These are phyloP conservation scores for Fusarium robinianum DNA, from an alignment of 2,329 filamentous ascomycete species.

Conservation along the genomic window DNA sequence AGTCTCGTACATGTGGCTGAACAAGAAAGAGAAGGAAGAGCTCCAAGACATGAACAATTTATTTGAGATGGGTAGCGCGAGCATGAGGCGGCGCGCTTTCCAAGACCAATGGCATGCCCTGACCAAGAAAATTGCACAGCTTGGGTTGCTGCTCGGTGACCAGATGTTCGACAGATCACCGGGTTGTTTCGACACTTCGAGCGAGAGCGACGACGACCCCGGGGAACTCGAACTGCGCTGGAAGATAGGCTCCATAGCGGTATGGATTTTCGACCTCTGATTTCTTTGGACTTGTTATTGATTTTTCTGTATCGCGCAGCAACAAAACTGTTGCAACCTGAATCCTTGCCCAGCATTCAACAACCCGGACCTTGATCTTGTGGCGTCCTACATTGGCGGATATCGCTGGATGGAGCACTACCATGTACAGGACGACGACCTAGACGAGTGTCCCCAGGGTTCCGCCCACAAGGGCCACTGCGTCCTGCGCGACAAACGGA, in stretches of 20 bases:
- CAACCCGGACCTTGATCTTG: slow-evolving; percentile 17
- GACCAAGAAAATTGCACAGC: slow-evolving; percentile 12
- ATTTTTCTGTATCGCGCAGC: no score
- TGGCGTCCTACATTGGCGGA: slow-evolving; percentile 19
- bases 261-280: neutral
- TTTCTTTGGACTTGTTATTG: no score
- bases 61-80: slow-evolving; percentile 2
- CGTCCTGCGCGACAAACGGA: slow-evolving; percentile 21
- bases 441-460: slow-evolving; percentile 23
- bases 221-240: slow-evolving; percentile 16
- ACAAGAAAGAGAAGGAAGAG: slow-evolving; percentile 13
- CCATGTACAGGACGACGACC: slow-evolving; percentile 24
- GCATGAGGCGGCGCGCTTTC: slow-evolving; percentile 6
- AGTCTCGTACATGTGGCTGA: slow-evolving; percentile 18
- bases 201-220: slow-evolving; percentile 12
- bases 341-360: slow-evolving; percentile 19
- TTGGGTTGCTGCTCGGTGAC: slow-evolving; percentile 21
- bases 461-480: slow-evolving; percentile 19
- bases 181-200: slow-evolving; percentile 11
- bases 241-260: slow-evolving; percentile 7
- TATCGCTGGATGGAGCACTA: slow-evolving; percentile 23
- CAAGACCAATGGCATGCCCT: slow-evolving; percentile 17
- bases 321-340: slow-evolving; percentile 19
- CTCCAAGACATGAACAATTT: slow-evolving; percentile 9
- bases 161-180: slow-evolving; percentile 6